phyloP scores from a whole-genome alignment of 169 alveolate species.

The Miamiensis avidus region DNA sequence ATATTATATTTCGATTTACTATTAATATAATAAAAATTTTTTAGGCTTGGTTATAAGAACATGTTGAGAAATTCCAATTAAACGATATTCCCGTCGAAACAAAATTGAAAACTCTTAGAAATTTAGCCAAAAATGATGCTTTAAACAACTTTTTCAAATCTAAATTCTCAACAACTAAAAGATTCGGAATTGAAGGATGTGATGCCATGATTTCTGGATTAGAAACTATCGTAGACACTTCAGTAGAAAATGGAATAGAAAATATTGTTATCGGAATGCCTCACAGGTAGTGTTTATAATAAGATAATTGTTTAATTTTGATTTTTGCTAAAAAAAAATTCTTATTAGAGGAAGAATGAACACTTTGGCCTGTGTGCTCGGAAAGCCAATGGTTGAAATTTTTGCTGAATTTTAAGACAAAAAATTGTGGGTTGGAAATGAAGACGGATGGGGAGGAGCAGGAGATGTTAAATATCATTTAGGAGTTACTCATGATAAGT shows the following conservation, averaged over 20 bases:
- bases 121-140: conserved; percentile 69
- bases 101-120: conserved; percentile 36
- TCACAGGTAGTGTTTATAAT: too few relatives aligned
- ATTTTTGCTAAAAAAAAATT: too few relatives aligned
- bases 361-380: conserved; percentile 89
- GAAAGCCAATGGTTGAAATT: conserved; percentile 89
- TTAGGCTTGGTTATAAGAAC: conserved; percentile 58
- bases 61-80: conserved; percentile 55
- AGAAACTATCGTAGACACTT: conserved; percentile 67
- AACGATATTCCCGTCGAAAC: conserved; percentile 33
- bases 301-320: too few relatives aligned
- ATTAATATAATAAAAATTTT: too few relatives aligned
- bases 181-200: conserved; percentile 95
- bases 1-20: background rate
- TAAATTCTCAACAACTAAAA: conserved; percentile 90
- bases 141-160: conserved; percentile 72
- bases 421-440: conserved; percentile 23
- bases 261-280: conserved; percentile 93
- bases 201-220: conserved; percentile 87
- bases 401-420: conserved; percentile 71
- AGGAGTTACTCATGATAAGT: conserved; percentile 80
- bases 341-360: conserved; percentile 91
- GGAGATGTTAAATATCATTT: conserved; percentile 96
- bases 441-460: conserved; percentile 46
- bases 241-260: conserved; percentile 77